phyloP scores from a whole-genome alignment of 495 filamentous ascomycete species.

The Talaromyces nanjingensis region DNA sequence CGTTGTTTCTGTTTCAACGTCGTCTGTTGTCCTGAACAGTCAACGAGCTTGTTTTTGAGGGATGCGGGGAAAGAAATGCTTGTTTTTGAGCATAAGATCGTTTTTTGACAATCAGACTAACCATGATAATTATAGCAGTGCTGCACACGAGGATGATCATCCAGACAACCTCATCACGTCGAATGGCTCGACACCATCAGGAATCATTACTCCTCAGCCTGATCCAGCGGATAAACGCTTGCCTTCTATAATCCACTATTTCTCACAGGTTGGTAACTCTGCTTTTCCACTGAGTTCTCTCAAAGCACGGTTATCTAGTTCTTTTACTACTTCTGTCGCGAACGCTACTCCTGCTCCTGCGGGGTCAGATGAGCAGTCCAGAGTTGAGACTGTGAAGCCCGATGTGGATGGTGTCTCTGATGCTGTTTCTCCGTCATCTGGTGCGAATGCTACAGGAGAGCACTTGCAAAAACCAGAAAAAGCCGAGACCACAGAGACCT shows the following conservation, averaged over 20 bases:
- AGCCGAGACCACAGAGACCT: slow-evolving; percentile 19
- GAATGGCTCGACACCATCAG: slow-evolving; percentile 71
- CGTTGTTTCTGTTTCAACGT: not conserved
- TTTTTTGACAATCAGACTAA: not conserved
- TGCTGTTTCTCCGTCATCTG: slow-evolving; percentile 23
- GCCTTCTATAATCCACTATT: slow-evolving; percentile 88
- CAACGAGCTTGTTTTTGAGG: not conserved
- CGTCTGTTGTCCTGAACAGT: not conserved
- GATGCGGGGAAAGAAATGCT: not conserved
- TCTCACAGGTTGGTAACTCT: slow-evolving; percentile 90
- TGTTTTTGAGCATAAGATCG: not conserved
- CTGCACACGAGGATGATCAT: slow-evolving; percentile 55
- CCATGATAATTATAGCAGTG: slow-evolving; percentile 17
- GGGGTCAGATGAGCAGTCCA: slow-evolving; percentile 20
- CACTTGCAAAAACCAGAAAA: slow-evolving; percentile 21
- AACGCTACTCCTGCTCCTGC: slow-evolving; percentile 9
- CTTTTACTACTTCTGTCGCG: slow-evolving; percentile 34
- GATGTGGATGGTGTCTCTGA: slow-evolving; percentile 17
- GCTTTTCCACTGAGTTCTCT: slow-evolving; percentile 46
- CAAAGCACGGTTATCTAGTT: slow-evolving; percentile 36
- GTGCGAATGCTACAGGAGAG: slow-evolving; percentile 35
- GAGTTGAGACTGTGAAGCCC: slow-evolving; percentile 11
- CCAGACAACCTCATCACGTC: slow-evolving; percentile 68
- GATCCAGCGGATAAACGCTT: slow-evolving; percentile 85
- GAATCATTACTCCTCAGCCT: slow-evolving; percentile 79